Evolutionary conservation across 331 rosid species (phyloP), one percentile per base, ranked within the genome.

Genomic region (Quercus tomentella): DNA sequence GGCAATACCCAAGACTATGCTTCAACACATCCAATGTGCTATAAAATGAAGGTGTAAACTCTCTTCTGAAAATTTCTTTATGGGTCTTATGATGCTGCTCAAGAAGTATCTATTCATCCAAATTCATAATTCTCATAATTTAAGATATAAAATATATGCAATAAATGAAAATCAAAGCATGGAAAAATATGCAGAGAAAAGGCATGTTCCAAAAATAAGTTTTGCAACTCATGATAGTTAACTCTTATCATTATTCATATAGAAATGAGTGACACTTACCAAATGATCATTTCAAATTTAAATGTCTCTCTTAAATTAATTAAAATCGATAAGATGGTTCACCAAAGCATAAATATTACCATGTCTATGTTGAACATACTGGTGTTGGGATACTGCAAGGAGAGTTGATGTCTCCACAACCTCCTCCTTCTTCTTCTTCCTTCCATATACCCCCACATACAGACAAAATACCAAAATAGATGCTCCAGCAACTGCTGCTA

Each of bases 401-500:
- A 88, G 83, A 83, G 84, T 73, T 57, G 81, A 79, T 51, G 73
- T 71, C 23, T 77, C 81, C 63, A 70, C 88, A 65, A 56, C 85
- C 79, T 85, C 41, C 41, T 35, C 1, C 41, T 35, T 35, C 37
- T 33, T 35, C 37, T 33, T 33, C 8, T 35, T 35, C 41, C 89
- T 88, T 86, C 87, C 87, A 75, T 58, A 79, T 72, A 87, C 26
- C 5, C 56, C 73, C 70, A 86, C 25, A 82, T 83, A 91, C n/a
- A 90, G 35, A 72, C 73, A 37, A 54, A 86, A 75, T 55, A 87
- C 94, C 77, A 95, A 56, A 4, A 86, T 3, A 33, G 86, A 78
- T 55, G 82, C 76, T 41, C 79, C 98, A 80, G 70, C 86, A 77
- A 83, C 79, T 56, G 78, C 95, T 85, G 86, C 37, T 33, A 33